Percentiles rank a stretch among this genome's conserved stretches.
These are phyloP conservation scores for Salicornia ramosissima DNA, from an alignment of 148 eudicot species.

Conservation along the genomic window DNA sequence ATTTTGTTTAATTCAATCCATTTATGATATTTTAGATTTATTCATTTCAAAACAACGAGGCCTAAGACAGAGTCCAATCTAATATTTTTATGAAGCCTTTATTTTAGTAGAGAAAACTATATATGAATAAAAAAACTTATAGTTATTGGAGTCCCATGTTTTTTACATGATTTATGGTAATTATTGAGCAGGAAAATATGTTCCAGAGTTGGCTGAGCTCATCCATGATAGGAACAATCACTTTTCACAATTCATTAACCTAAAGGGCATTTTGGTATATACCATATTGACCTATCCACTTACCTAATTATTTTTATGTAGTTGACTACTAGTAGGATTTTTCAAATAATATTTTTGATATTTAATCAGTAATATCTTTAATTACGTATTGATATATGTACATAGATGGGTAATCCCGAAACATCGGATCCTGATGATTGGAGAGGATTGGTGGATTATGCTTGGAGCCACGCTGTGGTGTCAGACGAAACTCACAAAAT, in stretches of 20 bases:
- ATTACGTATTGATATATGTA: not conserved
- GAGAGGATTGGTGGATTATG: constrained; percentile 90
- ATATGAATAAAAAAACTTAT: too few species aligned
- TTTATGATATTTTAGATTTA: too few species aligned
- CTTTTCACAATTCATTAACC: constrained; percentile 48
- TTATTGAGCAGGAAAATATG: constrained; percentile 63
- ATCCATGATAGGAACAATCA: constrained; percentile 66
- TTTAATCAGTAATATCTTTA: not conserved
- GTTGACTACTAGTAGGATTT: too few species aligned
- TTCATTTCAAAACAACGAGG: too few species aligned
- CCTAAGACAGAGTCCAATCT: too few species aligned
- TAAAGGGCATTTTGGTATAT: constrained; percentile 78
- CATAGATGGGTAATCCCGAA: constrained; percentile 93
- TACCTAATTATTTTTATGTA: too few species aligned
- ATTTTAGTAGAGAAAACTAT: too few species aligned
- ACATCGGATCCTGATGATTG: constrained; percentile 86
- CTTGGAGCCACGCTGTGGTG: constrained; percentile 94
- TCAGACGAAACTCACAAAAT: constrained; percentile 79
- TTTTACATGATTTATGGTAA: not conserved
- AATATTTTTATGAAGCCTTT: too few species aligned
- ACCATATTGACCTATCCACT: constrained; percentile 11
- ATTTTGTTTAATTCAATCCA: too few species aligned
- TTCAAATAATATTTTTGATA: not conserved
- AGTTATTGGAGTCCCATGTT: not conserved
- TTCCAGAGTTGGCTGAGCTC: constrained; percentile 85